Base-by-base conservation (phyloP, 345 rosid genomes). In the Firmiana major region DNA sequence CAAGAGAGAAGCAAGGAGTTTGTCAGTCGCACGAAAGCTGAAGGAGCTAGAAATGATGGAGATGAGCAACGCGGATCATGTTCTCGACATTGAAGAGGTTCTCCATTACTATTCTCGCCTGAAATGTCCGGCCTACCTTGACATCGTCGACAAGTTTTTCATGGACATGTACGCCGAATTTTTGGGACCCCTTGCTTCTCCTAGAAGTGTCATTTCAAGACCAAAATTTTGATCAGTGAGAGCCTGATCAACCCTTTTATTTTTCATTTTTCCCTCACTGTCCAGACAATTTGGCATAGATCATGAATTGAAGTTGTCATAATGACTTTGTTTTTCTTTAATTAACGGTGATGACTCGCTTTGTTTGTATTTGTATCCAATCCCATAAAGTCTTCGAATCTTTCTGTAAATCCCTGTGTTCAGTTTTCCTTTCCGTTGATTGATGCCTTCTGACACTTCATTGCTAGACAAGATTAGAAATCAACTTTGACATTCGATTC, bases 21-120 rank as follows among this genome's bases (percentile, higher is more conserved):
- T 72, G 6, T 21, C 81, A 66, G 85, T 92, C 73, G 81, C 78
- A 6, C 75, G 76, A 80, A 92, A 86, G 89, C 74, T 94, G 6
- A 88, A 84, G 88, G 96, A 94, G 75, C 81, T 94, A 67, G 94
- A 89, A 85, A 86, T 67, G 88, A 83, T 92, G 84, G 91, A 87
- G 79, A 34, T 79, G 78, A 83, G 85, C 67, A 85, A 92, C 65
- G 84, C 87, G 42, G 91, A 89, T 65, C 93, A 89, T 77, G 85
- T 88, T 42, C 78, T 86, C 12, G 97, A 92, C 84, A 78, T 94
- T 9, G 89, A 89, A 83, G 94, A 94, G 84, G 88, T 94, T 75
- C 82, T 90, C 2, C 87, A 90, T 77, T 94, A 88, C 80, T 94
- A 94, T 82, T 90, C 97, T 48, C 85, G 92, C 24, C 89, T 94